Evolutionary conservation across 2,329 filamentous ascomycete genomes (phyloP).

Genomic region (Hymenoscyphus scutula): DNA sequence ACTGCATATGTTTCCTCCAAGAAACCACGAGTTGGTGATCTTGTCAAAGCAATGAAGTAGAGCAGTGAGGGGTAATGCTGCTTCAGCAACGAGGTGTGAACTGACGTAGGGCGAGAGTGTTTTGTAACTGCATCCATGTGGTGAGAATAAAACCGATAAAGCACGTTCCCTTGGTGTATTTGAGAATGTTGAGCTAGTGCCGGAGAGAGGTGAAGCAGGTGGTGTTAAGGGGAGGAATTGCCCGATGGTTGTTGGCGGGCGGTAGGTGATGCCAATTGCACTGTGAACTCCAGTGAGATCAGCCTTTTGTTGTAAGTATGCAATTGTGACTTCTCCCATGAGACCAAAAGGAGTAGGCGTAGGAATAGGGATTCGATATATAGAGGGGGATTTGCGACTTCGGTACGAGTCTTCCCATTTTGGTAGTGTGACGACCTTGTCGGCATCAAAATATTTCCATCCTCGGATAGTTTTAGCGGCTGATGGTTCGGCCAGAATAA

Average conservation of each 20-base stretch:
- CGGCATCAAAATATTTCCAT: constrained; percentile 66
- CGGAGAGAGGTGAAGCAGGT: constrained; percentile 26
- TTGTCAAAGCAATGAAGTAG: constrained; percentile 64
- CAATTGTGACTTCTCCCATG: constrained; percentile 68
- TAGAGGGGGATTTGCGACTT: constrained; percentile 28
- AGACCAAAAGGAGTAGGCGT: constrained; percentile 50
- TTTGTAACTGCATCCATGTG: constrained; percentile 57
- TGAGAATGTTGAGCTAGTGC: constrained; percentile 28
- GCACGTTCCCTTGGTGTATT: constrained; percentile 42
- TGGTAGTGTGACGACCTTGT: constrained; percentile 45
- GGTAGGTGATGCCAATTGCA: constrained; percentile 71
- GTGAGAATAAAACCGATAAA: constrained; percentile 62
- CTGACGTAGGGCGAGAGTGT: constrained; percentile 55
- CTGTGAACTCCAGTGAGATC: constrained; percentile 62
- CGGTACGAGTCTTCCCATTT: constrained; percentile 45
- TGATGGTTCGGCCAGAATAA: constrained; percentile 64
- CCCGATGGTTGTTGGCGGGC: constrained; percentile 39
- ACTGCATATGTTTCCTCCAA: constrained; percentile 57
- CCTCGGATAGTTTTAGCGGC: constrained; percentile 63
- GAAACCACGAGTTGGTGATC: constrained; percentile 58
- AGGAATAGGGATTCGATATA: constrained; percentile 50
- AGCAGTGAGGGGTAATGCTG: constrained; percentile 59
- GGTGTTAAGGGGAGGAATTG: constrained; percentile 22
- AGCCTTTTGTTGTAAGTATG: constrained; percentile 59
- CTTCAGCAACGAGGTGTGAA: constrained; percentile 53